phyloP scores from a whole-genome alignment of 768 basidiomycete species.

The Galerina sulciceps region DNA sequence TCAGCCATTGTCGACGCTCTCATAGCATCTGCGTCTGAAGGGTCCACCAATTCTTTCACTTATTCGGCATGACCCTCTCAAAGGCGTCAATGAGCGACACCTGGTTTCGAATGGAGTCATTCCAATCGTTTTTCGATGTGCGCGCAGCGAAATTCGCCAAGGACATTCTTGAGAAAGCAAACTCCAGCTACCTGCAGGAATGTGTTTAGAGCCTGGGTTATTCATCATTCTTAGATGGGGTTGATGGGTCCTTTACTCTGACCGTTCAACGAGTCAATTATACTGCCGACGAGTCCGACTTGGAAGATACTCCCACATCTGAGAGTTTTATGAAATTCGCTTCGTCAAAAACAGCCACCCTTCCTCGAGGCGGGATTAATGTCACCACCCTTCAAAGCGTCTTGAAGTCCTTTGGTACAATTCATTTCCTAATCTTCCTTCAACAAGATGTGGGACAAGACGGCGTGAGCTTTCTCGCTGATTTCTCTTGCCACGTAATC shows the following conservation, averaged over 20 bases:
- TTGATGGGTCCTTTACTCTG: conserved; percentile 57
- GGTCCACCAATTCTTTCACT: neutral
- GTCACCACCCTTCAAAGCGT: conserved; percentile 32
- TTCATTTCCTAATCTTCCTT: conserved; percentile 31
- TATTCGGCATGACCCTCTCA: conserved; percentile 9
- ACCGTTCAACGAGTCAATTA: conserved; percentile 37
- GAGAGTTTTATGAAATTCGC: conserved; percentile 5
- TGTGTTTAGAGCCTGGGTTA: conserved; percentile 57
- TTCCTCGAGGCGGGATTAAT: conserved; percentile 22
- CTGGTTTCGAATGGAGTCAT: conserved; percentile 56
- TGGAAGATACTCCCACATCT: neutral
- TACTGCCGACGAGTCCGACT: neutral
- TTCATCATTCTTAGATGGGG: conserved; percentile 53
- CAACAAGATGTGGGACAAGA: conserved; percentile 22
- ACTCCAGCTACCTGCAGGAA: conserved; percentile 28
- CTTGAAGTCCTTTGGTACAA: conserved; percentile 39
- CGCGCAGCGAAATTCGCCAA: conserved; percentile 56
- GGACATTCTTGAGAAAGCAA: conserved; percentile 37
- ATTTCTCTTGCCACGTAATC: neutral
- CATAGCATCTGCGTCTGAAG: conserved; percentile 5
- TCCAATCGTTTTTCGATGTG: conserved; percentile 63
- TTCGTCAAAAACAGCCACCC: neutral
- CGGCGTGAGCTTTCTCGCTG: conserved; percentile 22
- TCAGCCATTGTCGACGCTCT: conserved; percentile 30
- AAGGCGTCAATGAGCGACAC: conserved; percentile 59